Conservation (phyloP, 805 yeast genomes). For the Kodamaea hsintzibuensis region DNA sequence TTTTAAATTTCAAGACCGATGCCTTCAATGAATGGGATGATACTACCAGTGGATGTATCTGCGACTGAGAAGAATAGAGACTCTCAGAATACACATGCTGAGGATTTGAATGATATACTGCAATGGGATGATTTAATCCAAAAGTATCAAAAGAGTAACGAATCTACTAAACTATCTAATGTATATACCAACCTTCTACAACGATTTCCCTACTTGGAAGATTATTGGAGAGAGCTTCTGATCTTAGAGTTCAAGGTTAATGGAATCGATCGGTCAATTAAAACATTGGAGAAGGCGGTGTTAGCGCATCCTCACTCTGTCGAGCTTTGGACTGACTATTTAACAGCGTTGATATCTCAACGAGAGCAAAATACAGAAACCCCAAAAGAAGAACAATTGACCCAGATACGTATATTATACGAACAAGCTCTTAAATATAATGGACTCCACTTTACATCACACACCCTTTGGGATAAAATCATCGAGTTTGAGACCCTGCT, state of each 20-base stretch:
- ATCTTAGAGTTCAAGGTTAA: conserved; percentile 55
- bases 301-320: conserved; percentile 55
- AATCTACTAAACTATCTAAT: neutral
- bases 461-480: conserved; percentile 79
- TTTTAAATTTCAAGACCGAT: neutral
- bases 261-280: conserved; percentile 54
- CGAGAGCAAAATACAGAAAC: neutral
- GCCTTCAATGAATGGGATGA: neutral
- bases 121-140: conserved; percentile 6
- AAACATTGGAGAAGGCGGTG: conserved; percentile 45
- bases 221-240: conserved; percentile 64
- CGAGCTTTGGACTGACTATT: conserved; percentile 70
- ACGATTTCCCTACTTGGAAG: conserved; percentile 58
- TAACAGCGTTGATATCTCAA: conserved; percentile 49
- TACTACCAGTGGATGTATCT: neutral
- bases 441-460: conserved; percentile 76
- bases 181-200: conserved; percentile 37
- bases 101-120: neutral
- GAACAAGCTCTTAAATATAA: conserved; percentile 48
- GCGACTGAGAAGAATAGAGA: neutral
- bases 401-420: conserved; percentile 46
- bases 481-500: conserved; percentile 56
- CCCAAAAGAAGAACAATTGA: conserved; percentile 19
- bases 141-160: neutral
- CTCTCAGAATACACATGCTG: neutral